Percentiles rank a stretch among this genome's conserved stretches.
Evolutionary conservation across 2,329 filamentous ascomycete species (phyloP).

Genomic region (Xylariales sp.): DNA sequence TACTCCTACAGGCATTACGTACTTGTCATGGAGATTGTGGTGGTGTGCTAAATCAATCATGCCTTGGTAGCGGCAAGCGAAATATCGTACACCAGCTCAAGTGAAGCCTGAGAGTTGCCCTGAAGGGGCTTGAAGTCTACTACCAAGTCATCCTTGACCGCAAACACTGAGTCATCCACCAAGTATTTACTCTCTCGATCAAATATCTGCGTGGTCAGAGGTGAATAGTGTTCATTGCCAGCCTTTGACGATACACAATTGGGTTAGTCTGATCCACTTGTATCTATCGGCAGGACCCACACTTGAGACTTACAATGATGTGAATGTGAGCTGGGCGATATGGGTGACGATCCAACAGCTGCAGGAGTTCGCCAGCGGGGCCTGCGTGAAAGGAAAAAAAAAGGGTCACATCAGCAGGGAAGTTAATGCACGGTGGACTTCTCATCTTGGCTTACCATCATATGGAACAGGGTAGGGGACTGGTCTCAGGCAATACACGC

Average conservation of each 20-base stretch:
- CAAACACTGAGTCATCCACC: conserved; percentile 35
- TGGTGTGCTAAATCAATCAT: no score
- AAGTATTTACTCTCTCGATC: conserved; percentile 57
- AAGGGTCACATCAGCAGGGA: no score
- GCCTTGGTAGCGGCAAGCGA: no score
- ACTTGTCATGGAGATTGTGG: no score
- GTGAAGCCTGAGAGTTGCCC: conserved; percentile 23
- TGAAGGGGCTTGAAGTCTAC: conserved; percentile 29
- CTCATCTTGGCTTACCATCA: no score
- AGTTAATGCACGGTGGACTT: no score
- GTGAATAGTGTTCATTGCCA: conserved; percentile 53
- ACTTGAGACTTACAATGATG: conserved; percentile 22
- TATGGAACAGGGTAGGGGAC: conserved; percentile 4
- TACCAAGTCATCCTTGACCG: conserved; percentile 33
- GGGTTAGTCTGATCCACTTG: not conserved
- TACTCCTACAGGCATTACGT: no score
- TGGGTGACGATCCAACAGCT: conserved; percentile 28
- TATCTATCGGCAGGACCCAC: not conserved
- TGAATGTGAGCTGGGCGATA: conserved; percentile 34
- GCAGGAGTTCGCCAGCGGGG: conserved; percentile 27
- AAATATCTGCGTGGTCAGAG: conserved; percentile 56
- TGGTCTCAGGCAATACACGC: conserved; percentile 5
- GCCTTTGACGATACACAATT: conserved; percentile 18
- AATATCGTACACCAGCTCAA: conserved; percentile 32
- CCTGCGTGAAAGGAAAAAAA: no score